Conservation (phyloP, 371 early-diverging fungal genomes). For the Mucor piriformis region DNA sequence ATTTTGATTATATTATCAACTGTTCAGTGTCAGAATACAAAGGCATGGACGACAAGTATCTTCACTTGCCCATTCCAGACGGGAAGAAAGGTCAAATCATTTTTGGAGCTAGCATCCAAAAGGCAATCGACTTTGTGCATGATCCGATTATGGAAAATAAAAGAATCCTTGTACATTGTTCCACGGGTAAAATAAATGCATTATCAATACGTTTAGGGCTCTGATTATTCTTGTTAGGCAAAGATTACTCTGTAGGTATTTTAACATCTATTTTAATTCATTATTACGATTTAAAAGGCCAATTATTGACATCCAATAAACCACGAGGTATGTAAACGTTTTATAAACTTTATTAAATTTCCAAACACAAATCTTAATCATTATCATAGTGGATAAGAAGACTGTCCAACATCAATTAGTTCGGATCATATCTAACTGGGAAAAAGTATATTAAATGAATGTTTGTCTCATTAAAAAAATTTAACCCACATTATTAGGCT, state of each 20-base stretch:
- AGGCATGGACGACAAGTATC: constrained; percentile 35
- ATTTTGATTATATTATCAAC: constrained; percentile 69
- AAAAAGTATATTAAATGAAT: constrained; percentile 41
- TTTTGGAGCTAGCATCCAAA: constrained; percentile 57
- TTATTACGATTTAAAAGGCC: constrained; percentile 54
- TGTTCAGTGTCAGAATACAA: constrained; percentile 55
- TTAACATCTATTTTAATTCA: constrained; percentile 65
- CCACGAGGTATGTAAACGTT: constrained; percentile 20
- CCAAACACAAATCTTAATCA: background rate
- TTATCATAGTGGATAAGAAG: constrained; percentile 59
- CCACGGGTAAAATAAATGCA: constrained; percentile 28
- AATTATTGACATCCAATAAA: constrained; percentile 6
- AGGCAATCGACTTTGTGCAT: constrained; percentile 54
- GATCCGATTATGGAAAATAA: constrained; percentile 30
- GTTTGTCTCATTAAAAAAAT: background rate
- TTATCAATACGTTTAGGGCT: background rate
- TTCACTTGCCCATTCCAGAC: constrained; percentile 70
- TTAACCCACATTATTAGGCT: constrained; percentile 20
- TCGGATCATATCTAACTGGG: constrained; percentile 66
- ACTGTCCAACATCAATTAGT: constrained; percentile 67
- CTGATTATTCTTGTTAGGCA: constrained; percentile 29
- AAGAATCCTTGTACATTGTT: constrained; percentile 60
- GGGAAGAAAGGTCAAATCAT: constrained; percentile 73
- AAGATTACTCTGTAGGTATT: constrained; percentile 80
- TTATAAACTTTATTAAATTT: background rate